phyloP scores from a whole-genome alignment of 106 monocot genomes.

The Hemerocallis citrina region DNA sequence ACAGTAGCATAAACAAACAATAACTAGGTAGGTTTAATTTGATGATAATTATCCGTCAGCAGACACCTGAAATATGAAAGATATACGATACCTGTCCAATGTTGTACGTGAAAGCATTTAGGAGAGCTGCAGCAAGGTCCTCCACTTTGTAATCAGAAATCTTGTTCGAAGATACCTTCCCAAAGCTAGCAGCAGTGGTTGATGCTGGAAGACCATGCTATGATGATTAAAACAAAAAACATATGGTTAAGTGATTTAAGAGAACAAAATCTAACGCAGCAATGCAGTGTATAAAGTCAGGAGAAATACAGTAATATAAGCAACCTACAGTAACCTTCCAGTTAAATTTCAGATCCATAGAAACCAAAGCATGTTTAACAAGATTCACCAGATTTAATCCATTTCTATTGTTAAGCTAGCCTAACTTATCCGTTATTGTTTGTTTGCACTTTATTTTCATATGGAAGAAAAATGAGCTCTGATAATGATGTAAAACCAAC shows the following conservation, averaged over 20 bases:
- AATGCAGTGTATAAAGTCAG: background rate
- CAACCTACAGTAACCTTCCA: background rate
- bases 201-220: slow-evolving; percentile 64
- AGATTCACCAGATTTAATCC: background rate
- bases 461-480: too few species aligned
- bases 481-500: too few species aligned
- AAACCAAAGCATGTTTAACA: too few species aligned
- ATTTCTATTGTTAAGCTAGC: too few species aligned
- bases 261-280: background rate
- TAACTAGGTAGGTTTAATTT: background rate
- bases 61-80: slow-evolving; percentile 1
- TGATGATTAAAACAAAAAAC: slow-evolving; percentile 15
- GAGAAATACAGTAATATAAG: background rate
- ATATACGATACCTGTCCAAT: slow-evolving; percentile 47
- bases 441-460: too few species aligned
- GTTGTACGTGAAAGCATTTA: slow-evolving; percentile 75
- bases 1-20: background rate
- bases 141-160: slow-evolving; percentile 66
- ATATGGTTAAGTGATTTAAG: slow-evolving; percentile 1
- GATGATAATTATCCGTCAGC: background rate
- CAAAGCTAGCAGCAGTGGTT: slow-evolving; percentile 73
- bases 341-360: background rate
- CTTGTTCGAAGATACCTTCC: slow-evolving; percentile 60
- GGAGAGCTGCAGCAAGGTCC: slow-evolving; percentile 73
- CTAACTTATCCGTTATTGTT: too few species aligned